A percentile compares a stretch with the other conserved stretches of the same genome.
Conservation (phyloP, 495 filamentous ascomycete species). For the Opeltia flavorubescens region DNA sequence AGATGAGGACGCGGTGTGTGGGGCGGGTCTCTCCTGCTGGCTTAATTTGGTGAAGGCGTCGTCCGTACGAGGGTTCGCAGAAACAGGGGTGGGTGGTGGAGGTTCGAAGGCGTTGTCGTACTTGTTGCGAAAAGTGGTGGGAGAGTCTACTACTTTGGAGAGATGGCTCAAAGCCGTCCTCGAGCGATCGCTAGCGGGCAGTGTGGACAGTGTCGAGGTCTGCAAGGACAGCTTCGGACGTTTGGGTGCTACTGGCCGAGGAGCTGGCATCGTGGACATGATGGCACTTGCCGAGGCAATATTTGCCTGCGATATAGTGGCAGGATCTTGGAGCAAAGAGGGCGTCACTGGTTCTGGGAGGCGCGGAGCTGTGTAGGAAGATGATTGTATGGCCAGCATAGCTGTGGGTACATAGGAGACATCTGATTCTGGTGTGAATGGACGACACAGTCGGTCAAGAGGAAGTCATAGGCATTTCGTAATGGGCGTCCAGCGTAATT, state of each 20-base stretch:
- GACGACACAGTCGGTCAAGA: no score
- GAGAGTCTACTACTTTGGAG: constrained; percentile 44
- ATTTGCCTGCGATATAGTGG: no score
- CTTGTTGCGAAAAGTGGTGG: constrained; percentile 70
- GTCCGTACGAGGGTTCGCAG: constrained; percentile 18
- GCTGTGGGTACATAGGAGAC: no score
- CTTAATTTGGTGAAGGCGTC: constrained; percentile 21
- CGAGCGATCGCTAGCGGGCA: constrained; percentile 19
- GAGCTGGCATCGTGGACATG: constrained; percentile 15
- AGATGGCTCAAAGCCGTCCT: constrained; percentile 29
- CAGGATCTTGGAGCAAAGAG: no score
- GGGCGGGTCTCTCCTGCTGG: constrained; percentile 21
- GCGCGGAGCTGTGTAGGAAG: no score
- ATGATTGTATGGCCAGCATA: no score
- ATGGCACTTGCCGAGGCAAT: constrained; percentile 12
- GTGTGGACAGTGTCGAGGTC: constrained; percentile 39
- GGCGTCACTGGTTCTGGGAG: no score
- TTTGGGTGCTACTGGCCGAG: constrained; percentile 32
- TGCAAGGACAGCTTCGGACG: constrained; percentile 72
- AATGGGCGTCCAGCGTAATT: no score
- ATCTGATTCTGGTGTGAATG: no score
- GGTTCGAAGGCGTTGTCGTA: constrained; percentile 66
- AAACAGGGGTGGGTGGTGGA: constrained; percentile 47
- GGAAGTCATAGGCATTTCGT: no score
- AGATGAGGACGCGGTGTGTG: constrained; percentile 18